A percentile compares a stretch with the other conserved stretches of the same genome.
phyloP scores from a whole-genome alignment of 345 rosid genomes.

The Lumnitzera racemosa region DNA sequence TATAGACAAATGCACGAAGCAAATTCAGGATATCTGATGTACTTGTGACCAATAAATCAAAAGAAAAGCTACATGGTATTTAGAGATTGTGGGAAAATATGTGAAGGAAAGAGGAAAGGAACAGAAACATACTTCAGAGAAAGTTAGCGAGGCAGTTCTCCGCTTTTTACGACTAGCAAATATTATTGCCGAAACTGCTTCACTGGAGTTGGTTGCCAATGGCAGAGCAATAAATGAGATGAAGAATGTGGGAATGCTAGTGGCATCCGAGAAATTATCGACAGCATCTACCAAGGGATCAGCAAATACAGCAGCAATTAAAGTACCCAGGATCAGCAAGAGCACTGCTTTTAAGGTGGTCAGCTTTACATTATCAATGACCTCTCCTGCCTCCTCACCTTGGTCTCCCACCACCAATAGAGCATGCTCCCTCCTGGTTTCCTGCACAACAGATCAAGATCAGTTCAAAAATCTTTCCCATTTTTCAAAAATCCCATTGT shows the following conservation, averaged over 20 bases:
- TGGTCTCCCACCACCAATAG: slow-evolving; percentile 35
- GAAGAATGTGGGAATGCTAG: slow-evolving; percentile 93
- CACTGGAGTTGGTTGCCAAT: slow-evolving; percentile 90
- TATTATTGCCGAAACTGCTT: slow-evolving; percentile 88
- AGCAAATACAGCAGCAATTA: slow-evolving; percentile 85
- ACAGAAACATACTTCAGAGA: slow-evolving; percentile 66
- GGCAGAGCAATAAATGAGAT: slow-evolving; percentile 89
- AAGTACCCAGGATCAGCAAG: slow-evolving; percentile 62
- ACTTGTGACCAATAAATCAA: background rate
- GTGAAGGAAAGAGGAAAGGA: background rate
- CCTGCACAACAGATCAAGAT: slow-evolving; percentile 30
- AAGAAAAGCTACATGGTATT: background rate
- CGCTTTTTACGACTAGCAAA: slow-evolving; percentile 73
- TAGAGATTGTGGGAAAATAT: background rate
- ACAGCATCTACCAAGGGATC: slow-evolving; percentile 93
- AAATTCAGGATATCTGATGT: background rate
- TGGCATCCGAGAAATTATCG: slow-evolving; percentile 82
- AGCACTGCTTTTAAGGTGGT: slow-evolving; percentile 57
- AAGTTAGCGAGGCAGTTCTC: slow-evolving; percentile 78
- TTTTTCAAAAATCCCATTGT: no score
- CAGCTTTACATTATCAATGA: slow-evolving; percentile 42
- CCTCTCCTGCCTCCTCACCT: slow-evolving; percentile 37
- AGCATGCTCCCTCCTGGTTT: slow-evolving; percentile 51
- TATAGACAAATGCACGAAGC: background rate
- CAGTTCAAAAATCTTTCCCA: background rate